Conservation (phyloP, 108 stramenopile species). For the Epithemia pelagica region DNA sequence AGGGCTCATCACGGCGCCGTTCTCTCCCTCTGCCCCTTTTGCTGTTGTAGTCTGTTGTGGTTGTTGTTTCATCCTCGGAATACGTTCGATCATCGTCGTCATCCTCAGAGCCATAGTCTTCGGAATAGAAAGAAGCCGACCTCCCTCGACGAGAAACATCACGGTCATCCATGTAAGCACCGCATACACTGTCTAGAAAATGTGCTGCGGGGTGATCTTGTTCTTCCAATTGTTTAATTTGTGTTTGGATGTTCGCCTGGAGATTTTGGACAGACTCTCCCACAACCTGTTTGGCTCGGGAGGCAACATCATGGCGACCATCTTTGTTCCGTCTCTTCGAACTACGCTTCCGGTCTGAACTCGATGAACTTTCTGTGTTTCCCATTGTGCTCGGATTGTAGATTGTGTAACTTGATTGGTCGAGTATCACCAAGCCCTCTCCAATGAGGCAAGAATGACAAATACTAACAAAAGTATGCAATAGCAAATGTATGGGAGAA, state of each 20-base stretch:
- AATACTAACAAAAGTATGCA: no score
- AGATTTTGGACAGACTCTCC: slow-evolving; percentile 12
- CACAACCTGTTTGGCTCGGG: slow-evolving; percentile 24
- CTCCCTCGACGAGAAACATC: slow-evolving; percentile 3
- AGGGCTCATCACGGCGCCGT: not conserved
- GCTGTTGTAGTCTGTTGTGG: slow-evolving; percentile 14
- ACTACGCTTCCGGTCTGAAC: not conserved
- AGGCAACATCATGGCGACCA: slow-evolving; percentile 11
- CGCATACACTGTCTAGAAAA: slow-evolving; percentile 37
- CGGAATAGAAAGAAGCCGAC: slow-evolving; percentile 16
- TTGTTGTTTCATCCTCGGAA: slow-evolving; percentile 22
- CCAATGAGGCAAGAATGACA: no score
- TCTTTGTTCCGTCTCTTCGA: not conserved
- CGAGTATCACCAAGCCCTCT: no score
- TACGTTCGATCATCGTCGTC: slow-evolving; percentile 24
- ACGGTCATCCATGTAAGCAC: slow-evolving; percentile 25
- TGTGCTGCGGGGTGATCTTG: slow-evolving; percentile 36
- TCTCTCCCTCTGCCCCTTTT: not conserved
- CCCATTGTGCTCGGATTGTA: slow-evolving; percentile 7
- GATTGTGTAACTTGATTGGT: not conserved
- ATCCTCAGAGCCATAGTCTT: slow-evolving; percentile 23
- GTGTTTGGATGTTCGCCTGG: slow-evolving; percentile 28
- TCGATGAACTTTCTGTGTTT: not conserved
- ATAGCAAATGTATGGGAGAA: no score
- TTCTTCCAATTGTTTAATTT: slow-evolving; percentile 36